These are phyloP conservation scores for Aspergillus novofumigatus DNA, from an alignment of 2,329 filamentous ascomycete genomes.

Conservation along the genomic window DNA sequence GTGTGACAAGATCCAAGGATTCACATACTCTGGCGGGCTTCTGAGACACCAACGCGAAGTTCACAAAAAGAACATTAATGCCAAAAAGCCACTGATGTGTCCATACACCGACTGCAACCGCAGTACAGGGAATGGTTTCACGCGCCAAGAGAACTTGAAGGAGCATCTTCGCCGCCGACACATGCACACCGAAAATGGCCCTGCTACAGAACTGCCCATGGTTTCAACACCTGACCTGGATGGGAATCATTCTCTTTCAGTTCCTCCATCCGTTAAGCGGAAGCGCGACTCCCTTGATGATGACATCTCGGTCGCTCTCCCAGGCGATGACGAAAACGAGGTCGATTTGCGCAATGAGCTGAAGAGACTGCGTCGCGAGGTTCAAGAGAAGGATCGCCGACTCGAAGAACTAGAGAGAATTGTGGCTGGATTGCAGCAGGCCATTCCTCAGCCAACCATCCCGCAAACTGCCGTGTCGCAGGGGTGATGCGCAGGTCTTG, in stretches of 20 bases:
- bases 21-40: constrained; percentile 90
- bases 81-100: constrained; percentile 82
- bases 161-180: constrained; percentile 93
- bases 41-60: constrained; percentile 90
- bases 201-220: constrained; percentile 27
- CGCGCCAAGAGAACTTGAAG: constrained; percentile 86
- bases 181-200: constrained; percentile 45
- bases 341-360: constrained; percentile 57
- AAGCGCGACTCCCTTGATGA: constrained; percentile 31
- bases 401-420: constrained; percentile 40
- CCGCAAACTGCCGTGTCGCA: constrained; percentile 25
- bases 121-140: constrained; percentile 83
- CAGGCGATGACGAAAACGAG: constrained; percentile 40
- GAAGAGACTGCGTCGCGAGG: constrained; percentile 63
- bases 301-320: constrained; percentile 19
- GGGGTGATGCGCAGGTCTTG: constrained; percentile 5
- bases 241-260: constrained; percentile 26
- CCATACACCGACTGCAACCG: constrained; percentile 85
- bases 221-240: constrained; percentile 28
- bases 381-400: constrained; percentile 52
- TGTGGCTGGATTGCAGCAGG: constrained; percentile 34
- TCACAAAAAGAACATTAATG: constrained; percentile 82
- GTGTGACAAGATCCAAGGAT: constrained; percentile 87
- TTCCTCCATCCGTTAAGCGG: constrained; percentile 29
- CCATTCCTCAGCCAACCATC: constrained; percentile 34